Base-by-base conservation (phyloP, 768 basidiomycete species). In the Lyophyllum atratum region DNA sequence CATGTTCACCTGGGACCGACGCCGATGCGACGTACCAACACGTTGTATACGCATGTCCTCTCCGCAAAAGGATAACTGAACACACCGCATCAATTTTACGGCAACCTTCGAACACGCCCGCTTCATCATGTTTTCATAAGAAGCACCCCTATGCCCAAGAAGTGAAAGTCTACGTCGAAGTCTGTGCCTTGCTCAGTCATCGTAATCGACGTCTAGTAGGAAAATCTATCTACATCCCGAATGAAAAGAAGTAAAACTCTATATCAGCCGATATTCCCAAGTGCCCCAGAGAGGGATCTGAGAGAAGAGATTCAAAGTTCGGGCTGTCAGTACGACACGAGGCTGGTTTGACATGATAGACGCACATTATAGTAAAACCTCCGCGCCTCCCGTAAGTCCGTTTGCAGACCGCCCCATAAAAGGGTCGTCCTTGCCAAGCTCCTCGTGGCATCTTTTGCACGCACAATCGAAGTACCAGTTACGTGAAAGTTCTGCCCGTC, bases 401-500 rank as follows among this genome's bases (percentile, higher is more conserved):
- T 25, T 28, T 48, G 54, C 29, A 4, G 48, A 28, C 2, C 28
- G 25, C 9, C 24, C 17, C 11, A 37, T 15, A 15, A 37, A 4
- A 14, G 12, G 34, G 14, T 14, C 43, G 14, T 14, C 43, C 11
- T 21, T 28, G 44, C 22, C 55, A n/a, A 66, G 49, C 70, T 76
- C 74, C 43, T 54, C 60, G 24, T 57, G 26, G 67, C 85, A 86
- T 31, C 78, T 75, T 24, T 67, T 58, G 64, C 85, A 86, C 11
- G 60, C 66, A 65, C 85, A 85, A 1, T 69, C 71, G 58, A 86
- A 86, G 64, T 81, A 86, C 85, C 85, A 86, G 12, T 79, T 80
- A 39, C 72, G 71, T 26, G 70, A 67, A 44, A 86, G 66, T 50
- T 78, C 75, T 39, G 66, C 62, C 52, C 69, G 70, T 26, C 84